Evolutionary conservation across 2,329 filamentous ascomycete genomes (phyloP), one percentile per base, ranked within the genome.

Genomic region (Beauveria sp.): DNA sequence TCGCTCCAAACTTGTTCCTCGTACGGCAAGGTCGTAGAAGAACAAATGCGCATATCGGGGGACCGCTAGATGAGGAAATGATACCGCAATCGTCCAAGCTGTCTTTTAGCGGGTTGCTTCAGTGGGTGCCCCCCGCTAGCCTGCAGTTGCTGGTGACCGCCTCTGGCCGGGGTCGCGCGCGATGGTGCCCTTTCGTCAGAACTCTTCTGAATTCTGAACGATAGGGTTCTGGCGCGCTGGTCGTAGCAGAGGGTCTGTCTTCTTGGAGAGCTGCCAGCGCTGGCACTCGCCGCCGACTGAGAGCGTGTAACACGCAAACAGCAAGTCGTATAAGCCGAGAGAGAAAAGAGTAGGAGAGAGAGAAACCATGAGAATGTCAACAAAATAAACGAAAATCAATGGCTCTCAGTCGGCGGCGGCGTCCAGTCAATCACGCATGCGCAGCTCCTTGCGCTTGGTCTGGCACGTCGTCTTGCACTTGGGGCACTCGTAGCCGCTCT

Each of bases 391-490:
- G 14, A 31, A 45, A 22, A 20, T 34, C 53, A 20, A 46, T 31
- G 42, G 42, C 43, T 40, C 57, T 46, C 57, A 46, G 20, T 46
- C 49, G 49, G 38, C 48, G 57, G 38, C 34, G 24, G 38, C 14
- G 14, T 53, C 57, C 8, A 51, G 48, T 60, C 60, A 69, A 40
- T 67, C 64, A 34, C 66, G 65, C 57, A 69, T 69, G 49, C 73
- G 73, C 46, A 69, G 69, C 65, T 73, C 70, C 65, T 75, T 75
- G 55, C 79, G 72, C 66, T 76, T 76, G 12, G 70, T 63, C 67
- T 83, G 80, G 68, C 80, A 81, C 3, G 69, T 66, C 14, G 69
- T 76, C 64, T 77, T 79, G 73, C 83, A 85, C 16, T 67, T 64
- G 5, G 73, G 71, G 68, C 83, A 85, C 49, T 75, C 72, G 66